phyloP scores from a whole-genome alignment of 176 grass and related monocot genomes.

The Luzula sylvatica region DNA sequence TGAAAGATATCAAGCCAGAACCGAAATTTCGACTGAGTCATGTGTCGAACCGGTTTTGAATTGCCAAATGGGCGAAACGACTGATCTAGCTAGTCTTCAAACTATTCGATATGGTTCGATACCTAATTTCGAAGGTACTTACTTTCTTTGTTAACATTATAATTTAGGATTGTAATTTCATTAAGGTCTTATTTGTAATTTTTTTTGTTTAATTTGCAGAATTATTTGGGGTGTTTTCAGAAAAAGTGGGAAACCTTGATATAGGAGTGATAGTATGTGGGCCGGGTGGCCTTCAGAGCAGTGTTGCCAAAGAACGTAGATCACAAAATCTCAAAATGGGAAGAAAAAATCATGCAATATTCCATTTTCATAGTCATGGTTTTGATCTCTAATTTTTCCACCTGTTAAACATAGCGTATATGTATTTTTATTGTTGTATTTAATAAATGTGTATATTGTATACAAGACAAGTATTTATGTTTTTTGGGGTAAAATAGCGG shows the following conservation, averaged over 20 bases:
- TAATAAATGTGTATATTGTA: too few relatives aligned
- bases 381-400: conserved; percentile 67
- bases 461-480: too few relatives aligned
- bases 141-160: too few relatives aligned
- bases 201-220: conserved; percentile 8
- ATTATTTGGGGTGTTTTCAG: conserved; percentile 23
- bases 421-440: too few relatives aligned
- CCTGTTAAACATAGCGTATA: too few relatives aligned
- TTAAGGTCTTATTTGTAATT: too few relatives aligned
- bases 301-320: conserved; percentile 73
- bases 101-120: conserved; percentile 62
- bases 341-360: conserved; percentile 38
- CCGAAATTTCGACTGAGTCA: conserved; percentile 19
- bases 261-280: conserved; percentile 68
- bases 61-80: background rate
- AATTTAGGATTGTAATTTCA: too few relatives aligned
- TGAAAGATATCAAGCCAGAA: conserved; percentile 36
- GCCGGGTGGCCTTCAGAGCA: conserved; percentile 50
- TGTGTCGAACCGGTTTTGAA: background rate
- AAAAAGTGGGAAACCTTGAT: conserved; percentile 19
- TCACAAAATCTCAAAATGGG: conserved; percentile 43
- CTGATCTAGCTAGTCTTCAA: conserved; percentile 37
- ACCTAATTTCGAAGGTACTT: conserved; percentile 73
- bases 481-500: too few relatives aligned
- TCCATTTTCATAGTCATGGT: conserved; percentile 97